Evolutionary conservation across 2,329 filamentous ascomycete genomes (phyloP).

Genomic region (Rutstroemia sydowiana): DNA sequence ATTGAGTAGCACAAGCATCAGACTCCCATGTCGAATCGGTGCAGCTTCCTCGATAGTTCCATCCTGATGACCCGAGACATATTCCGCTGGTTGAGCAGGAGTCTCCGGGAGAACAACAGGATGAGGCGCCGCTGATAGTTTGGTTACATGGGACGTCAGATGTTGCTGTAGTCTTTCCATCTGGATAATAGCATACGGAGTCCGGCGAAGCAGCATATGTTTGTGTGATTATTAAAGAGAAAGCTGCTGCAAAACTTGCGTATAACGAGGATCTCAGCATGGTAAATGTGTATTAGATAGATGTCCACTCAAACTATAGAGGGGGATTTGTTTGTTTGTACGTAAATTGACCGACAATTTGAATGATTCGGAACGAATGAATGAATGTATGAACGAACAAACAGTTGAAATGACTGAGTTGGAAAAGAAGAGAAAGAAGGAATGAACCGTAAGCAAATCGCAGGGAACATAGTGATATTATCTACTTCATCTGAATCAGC

Average conservation of each 20-base stretch:
- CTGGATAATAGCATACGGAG: conserved; percentile 12
- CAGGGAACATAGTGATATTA: no score
- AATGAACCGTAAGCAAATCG: no score
- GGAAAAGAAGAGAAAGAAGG: no score
- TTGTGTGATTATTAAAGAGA: not conserved
- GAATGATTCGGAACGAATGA: no score
- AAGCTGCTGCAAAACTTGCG: not conserved
- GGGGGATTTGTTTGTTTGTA: no score
- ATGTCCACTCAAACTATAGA: no score
- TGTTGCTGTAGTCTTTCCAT: conserved; percentile 13
- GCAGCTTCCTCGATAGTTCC: not conserved
- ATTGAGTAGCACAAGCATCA: not conserved
- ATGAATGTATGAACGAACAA: no score
- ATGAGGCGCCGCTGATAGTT: conserved; percentile 2
- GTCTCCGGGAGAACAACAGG: conserved; percentile 1
- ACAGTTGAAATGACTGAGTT: no score
- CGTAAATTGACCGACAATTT: no score
- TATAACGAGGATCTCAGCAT: no score
- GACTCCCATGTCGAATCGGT: not conserved
- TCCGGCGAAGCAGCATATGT: not conserved
- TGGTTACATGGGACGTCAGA: conserved; percentile 15
- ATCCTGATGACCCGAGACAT: not conserved
- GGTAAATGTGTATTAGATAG: no score
- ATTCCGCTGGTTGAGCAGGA: not conserved
- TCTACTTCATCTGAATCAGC: no score